Base-by-base conservation (phyloP, 202 grass and related monocot genomes). In the Brachypodium distachyon region DNA sequence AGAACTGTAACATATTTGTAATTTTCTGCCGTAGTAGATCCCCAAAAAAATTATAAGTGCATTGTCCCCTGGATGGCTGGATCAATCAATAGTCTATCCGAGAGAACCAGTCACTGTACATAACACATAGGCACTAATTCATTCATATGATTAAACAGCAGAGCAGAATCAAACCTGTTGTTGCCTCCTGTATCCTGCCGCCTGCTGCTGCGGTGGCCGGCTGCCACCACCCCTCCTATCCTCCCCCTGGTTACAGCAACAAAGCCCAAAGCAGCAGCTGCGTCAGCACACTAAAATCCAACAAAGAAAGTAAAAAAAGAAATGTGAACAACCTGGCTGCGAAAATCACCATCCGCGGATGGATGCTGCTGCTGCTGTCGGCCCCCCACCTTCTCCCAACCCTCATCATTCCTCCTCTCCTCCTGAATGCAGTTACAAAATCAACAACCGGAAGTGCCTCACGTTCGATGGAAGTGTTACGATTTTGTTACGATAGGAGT, bases 81-180 rank as follows among this genome's bases (percentile, higher is more conserved):
- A n/a, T n/a, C n/a, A n/a, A n/a, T 65, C 57, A 53, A 55, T 74
- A 18, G 9, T 65, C 38, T n/a, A 48, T 36, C 33, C 42, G 28
- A 12, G 25, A 69, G 4, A 58, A 69, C 0, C 8, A 70, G 6
- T 60, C 40, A 61, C 61, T 67, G 9, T 38, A 37, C 22, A 38
- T 7, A 76, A 22, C 29, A 13, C 31, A 54, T 29, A 21, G 10
- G 28, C n/a, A 54, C 36, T 5, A 39, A 53, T 46, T 1, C 52
- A 25, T 75, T 67, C 49, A 4, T 61, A 32, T 48, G 38, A 61
- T n/a, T 23, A 55, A 73, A 38, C 31, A 67, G 18, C 18, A 47
- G 22, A 22, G 36, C 57, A 9, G 43, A 69, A 67, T 26, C 43
- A 61, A 86, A 89, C 90, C 79, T 87, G 83, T 34, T 86, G 78